Conservation (phyloP, 1,284 basidiomycete genomes). For the Neonothopanus nambi region DNA sequence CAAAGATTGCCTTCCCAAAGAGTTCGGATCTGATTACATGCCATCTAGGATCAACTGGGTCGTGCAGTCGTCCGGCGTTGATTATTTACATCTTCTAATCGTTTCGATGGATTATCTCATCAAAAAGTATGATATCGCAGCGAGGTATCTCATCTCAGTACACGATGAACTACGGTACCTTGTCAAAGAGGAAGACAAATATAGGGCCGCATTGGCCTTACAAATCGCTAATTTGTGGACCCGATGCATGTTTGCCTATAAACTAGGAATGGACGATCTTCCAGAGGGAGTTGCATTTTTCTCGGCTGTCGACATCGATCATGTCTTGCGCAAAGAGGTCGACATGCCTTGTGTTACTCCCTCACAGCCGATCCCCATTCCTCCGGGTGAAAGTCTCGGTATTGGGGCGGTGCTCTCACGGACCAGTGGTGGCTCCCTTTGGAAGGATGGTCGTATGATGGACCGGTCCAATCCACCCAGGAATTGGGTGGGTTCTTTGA, state of each 20-base stretch:
- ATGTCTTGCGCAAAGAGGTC: conserved; percentile 92
- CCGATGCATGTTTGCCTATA: conserved; percentile 87
- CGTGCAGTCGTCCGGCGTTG: conserved; percentile 97
- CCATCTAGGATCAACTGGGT: conserved; percentile 99
- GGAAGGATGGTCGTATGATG: conserved; percentile 60
- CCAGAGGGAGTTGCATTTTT: conserved; percentile 97
- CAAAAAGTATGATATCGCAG: conserved; percentile 80
- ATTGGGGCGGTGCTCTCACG: conserved; percentile 68
- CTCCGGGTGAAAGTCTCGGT: conserved; percentile 83
- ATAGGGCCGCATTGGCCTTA: conserved; percentile 88
- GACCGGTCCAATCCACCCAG: conserved; percentile 21
- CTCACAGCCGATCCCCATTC: conserved; percentile 82
- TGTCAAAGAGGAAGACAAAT: conserved; percentile 85
- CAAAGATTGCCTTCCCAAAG: conserved; percentile 82
- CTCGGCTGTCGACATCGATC: conserved; percentile 94
- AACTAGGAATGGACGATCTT: conserved; percentile 93
- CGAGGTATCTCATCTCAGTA: conserved; percentile 94
- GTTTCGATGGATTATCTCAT: conserved; percentile 94
- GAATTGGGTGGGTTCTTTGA: conserved; percentile 32
- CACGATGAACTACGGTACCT: conserved; percentile 98
- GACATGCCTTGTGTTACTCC: conserved; percentile 96
- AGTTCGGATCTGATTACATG: conserved; percentile 86
- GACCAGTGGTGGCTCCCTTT: conserved; percentile 67
- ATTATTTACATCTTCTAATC: conserved; percentile 96
- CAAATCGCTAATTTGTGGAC: conserved; percentile 99